Conservation (phyloP, 495 filamentous ascomycete species). For the Xylaria flabelliformis region DNA sequence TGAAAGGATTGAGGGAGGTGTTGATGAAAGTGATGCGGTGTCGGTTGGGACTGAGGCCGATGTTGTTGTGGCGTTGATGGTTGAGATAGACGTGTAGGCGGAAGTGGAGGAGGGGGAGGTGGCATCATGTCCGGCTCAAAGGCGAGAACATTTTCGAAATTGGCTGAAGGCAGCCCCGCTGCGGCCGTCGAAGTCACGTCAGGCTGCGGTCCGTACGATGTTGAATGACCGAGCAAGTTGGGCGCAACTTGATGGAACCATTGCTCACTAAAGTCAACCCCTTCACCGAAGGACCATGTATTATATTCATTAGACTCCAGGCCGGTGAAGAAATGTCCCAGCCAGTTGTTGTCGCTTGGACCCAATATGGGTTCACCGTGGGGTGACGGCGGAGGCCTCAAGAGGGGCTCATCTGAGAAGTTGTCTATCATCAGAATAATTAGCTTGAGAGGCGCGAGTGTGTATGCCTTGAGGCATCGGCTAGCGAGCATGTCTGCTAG, state of each 20-base stretch:
- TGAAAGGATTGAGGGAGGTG: constrained; percentile 3
- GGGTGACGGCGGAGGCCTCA: constrained; percentile 62
- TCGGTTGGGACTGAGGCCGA: constrained; percentile 27
- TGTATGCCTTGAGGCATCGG: constrained; percentile 10
- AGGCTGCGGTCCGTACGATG: constrained; percentile 63
- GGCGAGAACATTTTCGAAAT: constrained; percentile 31
- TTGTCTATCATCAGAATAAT: constrained; percentile 44
- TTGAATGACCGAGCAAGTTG: constrained; percentile 65
- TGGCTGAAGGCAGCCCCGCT: constrained; percentile 27
- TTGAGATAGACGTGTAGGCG: background rate
- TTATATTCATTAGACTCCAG: constrained; percentile 62
- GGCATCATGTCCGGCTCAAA: constrained; percentile 41
- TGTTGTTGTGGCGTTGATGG: constrained; percentile 21
- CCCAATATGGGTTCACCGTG: constrained; percentile 66
- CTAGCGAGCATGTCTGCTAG: background rate
- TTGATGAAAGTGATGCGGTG: background rate
- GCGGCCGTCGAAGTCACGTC: constrained; percentile 31
- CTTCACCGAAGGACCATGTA: constrained; percentile 54
- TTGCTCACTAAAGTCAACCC: constrained; percentile 54
- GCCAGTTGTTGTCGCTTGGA: constrained; percentile 65
- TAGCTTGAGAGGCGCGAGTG: constrained; percentile 25
- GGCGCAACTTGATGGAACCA: constrained; percentile 65
- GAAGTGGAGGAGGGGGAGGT: constrained; percentile 28
- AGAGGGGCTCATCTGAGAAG: constrained; percentile 42
- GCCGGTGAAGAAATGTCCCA: constrained; percentile 68